A percentile compares a stretch with the other conserved stretches of the same genome.
These are phyloP conservation scores for Schizophyllum amplum DNA, from an alignment of 1,284 basidiomycete species.

Conservation along the genomic window DNA sequence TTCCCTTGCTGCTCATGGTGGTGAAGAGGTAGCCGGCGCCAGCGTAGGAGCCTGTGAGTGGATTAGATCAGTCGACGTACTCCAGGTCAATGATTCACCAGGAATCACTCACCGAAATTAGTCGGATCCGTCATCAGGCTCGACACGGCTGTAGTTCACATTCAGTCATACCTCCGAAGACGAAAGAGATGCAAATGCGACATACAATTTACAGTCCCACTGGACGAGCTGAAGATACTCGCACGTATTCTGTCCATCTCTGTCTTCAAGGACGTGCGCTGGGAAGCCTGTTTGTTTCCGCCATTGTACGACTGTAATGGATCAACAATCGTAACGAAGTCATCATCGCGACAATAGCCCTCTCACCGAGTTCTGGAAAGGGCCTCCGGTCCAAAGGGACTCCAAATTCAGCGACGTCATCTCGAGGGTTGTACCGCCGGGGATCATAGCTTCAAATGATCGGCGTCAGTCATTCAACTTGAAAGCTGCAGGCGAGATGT, in stretches of 20 bases:
- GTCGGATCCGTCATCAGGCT: background rate
- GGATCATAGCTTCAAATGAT: slow-evolving; percentile 44
- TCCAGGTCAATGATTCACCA: background rate
- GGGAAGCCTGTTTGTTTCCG: slow-evolving; percentile 48
- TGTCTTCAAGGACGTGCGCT: slow-evolving; percentile 35
- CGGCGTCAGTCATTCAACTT: too few species aligned
- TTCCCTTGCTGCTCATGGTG: slow-evolving; percentile 27
- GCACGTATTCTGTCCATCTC: slow-evolving; percentile 47
- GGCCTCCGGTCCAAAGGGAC: slow-evolving; percentile 68
- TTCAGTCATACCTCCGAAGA: background rate
- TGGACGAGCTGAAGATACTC: slow-evolving; percentile 35
- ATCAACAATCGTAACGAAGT: slow-evolving; percentile 1
- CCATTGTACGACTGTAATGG: slow-evolving; percentile 54
- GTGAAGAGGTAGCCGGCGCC: slow-evolving; percentile 57
- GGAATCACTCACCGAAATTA: background rate
- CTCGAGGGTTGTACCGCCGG: slow-evolving; percentile 54
- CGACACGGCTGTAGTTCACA: background rate
- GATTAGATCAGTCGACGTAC: slow-evolving; percentile 1
- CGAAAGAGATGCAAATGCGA: too few species aligned
- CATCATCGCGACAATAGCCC: too few species aligned
- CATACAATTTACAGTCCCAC: background rate
- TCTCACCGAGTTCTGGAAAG: slow-evolving; percentile 50
- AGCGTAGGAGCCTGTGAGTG: slow-evolving; percentile 51
- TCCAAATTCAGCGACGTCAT: slow-evolving; percentile 64
- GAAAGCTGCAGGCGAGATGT: too few species aligned